phyloP scores from a whole-genome alignment of 805 yeast genomes.

The Yamadazyma sp. region DNA sequence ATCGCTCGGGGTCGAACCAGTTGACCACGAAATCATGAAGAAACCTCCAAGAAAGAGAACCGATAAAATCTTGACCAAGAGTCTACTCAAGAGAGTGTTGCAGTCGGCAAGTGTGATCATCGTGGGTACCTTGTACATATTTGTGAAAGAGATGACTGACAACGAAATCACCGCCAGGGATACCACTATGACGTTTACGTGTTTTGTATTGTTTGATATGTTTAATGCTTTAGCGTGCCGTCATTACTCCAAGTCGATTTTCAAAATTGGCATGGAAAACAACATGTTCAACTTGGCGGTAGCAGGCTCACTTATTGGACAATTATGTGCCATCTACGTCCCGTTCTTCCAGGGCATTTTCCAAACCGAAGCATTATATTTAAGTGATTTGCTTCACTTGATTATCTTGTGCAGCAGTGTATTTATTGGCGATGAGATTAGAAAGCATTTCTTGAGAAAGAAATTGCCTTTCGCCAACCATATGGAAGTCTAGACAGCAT shows the following conservation, averaged over 20 bases:
- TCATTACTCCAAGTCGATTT: slow-evolving; percentile 78
- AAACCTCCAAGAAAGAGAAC: slow-evolving; percentile 92
- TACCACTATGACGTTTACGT: slow-evolving; percentile 98
- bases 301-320: slow-evolving; percentile 83
- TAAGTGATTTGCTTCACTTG: slow-evolving; percentile 69
- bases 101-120: slow-evolving; percentile 78
- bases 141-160: slow-evolving; percentile 83
- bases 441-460: slow-evolving; percentile 48
- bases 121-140: slow-evolving; percentile 83
- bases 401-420: slow-evolving; percentile 71
- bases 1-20: slow-evolving; percentile 95
- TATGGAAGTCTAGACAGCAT: slow-evolving; percentile 2
- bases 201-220: slow-evolving; percentile 95
- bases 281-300: slow-evolving; percentile 94
- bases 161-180: slow-evolving; percentile 85
- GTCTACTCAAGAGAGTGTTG: slow-evolving; percentile 68
- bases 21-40: slow-evolving; percentile 91
- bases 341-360: slow-evolving; percentile 91
- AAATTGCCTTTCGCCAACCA: slow-evolving; percentile 14
- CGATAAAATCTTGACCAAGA: slow-evolving; percentile 76
- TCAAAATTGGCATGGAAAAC: slow-evolving; percentile 78
- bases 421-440: slow-evolving; percentile 78
- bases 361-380: slow-evolving; percentile 86
- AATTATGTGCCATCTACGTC: slow-evolving; percentile 87
- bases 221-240: slow-evolving; percentile 95